Evolutionary conservation across 768 basidiomycete species (phyloP), one percentile per base, ranked within the genome.

Genomic region (Cantharellus cinnabarinus): DNA sequence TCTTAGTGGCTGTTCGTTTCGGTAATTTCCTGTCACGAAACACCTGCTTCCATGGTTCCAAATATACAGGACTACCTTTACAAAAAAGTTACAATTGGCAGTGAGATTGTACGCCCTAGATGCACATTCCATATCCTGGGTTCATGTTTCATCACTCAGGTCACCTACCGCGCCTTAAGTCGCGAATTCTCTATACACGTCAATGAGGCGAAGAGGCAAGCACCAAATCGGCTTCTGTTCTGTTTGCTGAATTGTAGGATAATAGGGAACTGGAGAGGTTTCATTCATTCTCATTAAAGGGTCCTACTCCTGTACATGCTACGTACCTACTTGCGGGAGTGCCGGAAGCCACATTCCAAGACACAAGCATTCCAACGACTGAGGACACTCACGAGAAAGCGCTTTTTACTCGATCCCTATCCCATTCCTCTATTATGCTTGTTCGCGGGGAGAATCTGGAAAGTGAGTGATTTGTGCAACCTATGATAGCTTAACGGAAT

Each of bases 81-180:
- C 52, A 10, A 37, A 7, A 54, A 54, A 54, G 52, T 54, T 10
- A 37, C 35, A 10, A 54, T 54, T 0, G 52, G 38, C 38, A 10
- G 35, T 7, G 52, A 54, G 10, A 54, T 54, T 54, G 52, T 54
- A 37, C 14, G 10, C 35, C 20, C 20, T 29, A 48, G 44, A 54
- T 1, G 14, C 52, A 1, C 35, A 37, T 54, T 10, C 14, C 44
- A 10, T 48, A 7, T 7, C 7, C 35, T 7, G 35, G 7, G 10
- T 54, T 7, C 38, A 37, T 54, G 1, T 1, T 54, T 10, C 7
- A 54, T 55, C 41, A 4, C 10, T 2, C 37, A 89, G 86, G 83
- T 89, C 60, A 89, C 87, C 3, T 89, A 79, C 68, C 77, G 86
- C 42, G 80, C 78, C 3, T 73, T 89, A 55, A 88, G 87, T 64